phyloP scores from a whole-genome alignment of 257 asterid species.

The Nicotiana knightiana region DNA sequence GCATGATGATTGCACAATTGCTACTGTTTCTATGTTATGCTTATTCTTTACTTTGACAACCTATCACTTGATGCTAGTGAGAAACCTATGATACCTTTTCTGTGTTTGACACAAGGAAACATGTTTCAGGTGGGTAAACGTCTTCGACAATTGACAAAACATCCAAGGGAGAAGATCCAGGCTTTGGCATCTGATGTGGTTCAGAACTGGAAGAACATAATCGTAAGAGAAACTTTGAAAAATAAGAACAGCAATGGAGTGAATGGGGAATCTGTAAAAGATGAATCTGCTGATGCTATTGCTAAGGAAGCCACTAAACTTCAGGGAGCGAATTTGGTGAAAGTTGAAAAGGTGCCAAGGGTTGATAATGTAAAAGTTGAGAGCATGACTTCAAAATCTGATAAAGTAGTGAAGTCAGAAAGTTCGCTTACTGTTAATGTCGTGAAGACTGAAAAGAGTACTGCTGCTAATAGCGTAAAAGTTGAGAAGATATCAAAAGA shows the following conservation, averaged over 20 bases:
- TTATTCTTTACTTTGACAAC: background rate
- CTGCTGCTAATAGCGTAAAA: background rate
- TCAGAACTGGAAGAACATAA: conserved; percentile 72
- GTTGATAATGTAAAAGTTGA: conserved; percentile 30
- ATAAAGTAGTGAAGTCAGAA: conserved; percentile 24
- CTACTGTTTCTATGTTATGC: background rate
- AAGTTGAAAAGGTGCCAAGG: conserved; percentile 12
- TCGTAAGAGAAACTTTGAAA: conserved; percentile 59
- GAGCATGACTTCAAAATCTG: conserved; percentile 22
- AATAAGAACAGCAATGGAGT: conserved; percentile 32
- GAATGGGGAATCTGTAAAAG: conserved; percentile 33
- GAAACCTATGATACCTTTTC: background rate
- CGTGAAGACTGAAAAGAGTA: conserved; percentile 7
- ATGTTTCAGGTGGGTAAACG: conserved; percentile 75
- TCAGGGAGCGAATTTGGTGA: conserved; percentile 37
- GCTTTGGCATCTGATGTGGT: conserved; percentile 74
- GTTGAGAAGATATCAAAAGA: conserved; percentile 8
- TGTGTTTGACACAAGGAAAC: background rate
- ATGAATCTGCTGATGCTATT: conserved; percentile 26
- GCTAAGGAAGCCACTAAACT: conserved; percentile 26
- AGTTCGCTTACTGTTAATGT: conserved; percentile 20
- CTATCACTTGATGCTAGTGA: conserved; percentile 1
- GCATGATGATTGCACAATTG: background rate
- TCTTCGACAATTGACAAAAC: conserved; percentile 83
- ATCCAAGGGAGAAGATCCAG: conserved; percentile 67